Evolutionary conservation across 192 early-diverging fungal genomes (phyloP).

Genomic region (Umbelopsis vinacea): DNA sequence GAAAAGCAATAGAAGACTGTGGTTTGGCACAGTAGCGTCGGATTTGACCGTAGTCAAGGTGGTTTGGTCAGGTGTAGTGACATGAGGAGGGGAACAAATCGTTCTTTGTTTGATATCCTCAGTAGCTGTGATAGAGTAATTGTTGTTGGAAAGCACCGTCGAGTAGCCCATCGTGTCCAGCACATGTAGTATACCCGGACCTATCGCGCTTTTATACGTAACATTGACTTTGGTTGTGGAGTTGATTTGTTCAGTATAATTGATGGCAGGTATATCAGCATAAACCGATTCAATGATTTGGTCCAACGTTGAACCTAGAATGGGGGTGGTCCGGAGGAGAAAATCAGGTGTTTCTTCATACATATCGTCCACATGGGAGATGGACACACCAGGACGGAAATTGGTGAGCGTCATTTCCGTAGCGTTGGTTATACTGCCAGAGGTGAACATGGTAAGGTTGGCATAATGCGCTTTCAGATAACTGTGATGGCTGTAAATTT

Average conservation of each 20-base stretch:
- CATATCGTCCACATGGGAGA: conserved; percentile 21
- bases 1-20: background rate
- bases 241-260: conserved; percentile 22
- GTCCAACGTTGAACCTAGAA: background rate
- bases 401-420: conserved; percentile 17
- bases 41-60: background rate
- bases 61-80: background rate
- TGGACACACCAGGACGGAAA: conserved; percentile 25
- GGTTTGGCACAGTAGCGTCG: background rate
- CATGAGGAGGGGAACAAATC: background rate
- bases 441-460: conserved; percentile 24
- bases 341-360: conserved; percentile 23
- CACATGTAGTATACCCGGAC: conserved; percentile 36
- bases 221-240: conserved; percentile 1
- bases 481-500: background rate
- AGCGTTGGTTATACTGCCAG: background rate
- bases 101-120: conserved; percentile 13
- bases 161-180: conserved; percentile 40
- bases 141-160: conserved; percentile 34
- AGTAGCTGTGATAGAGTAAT: conserved; percentile 8
- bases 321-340: conserved; percentile 13
- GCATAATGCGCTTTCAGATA: background rate
- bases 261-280: background rate
- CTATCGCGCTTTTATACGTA: conserved; percentile 28
- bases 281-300: background rate